Base-by-base conservation (phyloP, 306 rosid species). In the Prinsepia uniflora region DNA sequence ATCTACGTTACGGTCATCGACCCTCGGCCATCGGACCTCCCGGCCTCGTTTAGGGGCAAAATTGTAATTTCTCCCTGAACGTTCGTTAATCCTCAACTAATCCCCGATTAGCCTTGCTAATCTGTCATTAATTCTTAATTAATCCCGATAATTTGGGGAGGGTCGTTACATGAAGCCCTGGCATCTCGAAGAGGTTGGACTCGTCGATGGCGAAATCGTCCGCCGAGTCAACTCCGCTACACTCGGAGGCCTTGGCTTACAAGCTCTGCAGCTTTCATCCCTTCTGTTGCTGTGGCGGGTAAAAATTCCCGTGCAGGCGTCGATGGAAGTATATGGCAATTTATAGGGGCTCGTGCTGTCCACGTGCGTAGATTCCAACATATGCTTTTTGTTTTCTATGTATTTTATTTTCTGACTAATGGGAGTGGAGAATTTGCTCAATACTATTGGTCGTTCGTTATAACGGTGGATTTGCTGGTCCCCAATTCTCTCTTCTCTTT, bases 191-290 rank as follows among this genome's bases (percentile, higher is more conserved):
- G 57, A 90, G 80, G 74, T 88, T 84, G 76, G 80, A 70, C 8
- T 83, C 84, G 67, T 90, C 97, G 8, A 94, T 87, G 72, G 95
- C 84, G 70, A 90, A 90, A 36, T 95, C 97, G 53, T 85, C 80
- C 24, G 22, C 74, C 4, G 74, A 76, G 44, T 77, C 60, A 54
- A 94, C 85, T 50, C 96, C 92, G 70, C 97, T 90, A 96, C 93
- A 89, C 73, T 94, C 90, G 40, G 88, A 76, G 0, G 97, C 98
- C 78, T 86, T 90, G 47, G 85, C 54, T 76, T 90, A 96, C 69
- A 94, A 78, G 60, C 78, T 72, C 84, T 90, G 90, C 96, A 94
- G 86, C 66, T 55, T 53, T 30, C 39, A 14, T 0, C 20, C 20
- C 17, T 8, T 9, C n/a, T 17, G 0, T 8, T 6, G 4, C 9